phyloP scores from a whole-genome alignment of 2,329 filamentous ascomycete genomes.

The Stenocarpella maydis region DNA sequence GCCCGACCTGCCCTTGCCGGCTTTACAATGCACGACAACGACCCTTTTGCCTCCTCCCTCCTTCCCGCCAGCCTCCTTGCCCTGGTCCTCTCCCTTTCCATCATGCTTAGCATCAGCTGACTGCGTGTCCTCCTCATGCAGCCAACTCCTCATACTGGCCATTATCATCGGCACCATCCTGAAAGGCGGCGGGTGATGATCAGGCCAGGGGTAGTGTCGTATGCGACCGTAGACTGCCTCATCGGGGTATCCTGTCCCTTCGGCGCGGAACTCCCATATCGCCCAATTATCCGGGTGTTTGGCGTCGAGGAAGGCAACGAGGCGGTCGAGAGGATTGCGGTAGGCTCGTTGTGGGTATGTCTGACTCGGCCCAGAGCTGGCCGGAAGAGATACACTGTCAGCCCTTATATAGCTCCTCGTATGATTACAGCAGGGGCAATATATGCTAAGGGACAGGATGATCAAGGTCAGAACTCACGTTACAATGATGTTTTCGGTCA shows the following conservation, averaged over 20 bases:
- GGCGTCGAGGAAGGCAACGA: constrained; percentile 86
- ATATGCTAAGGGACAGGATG: neutral
- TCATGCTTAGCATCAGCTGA: constrained; percentile 34
- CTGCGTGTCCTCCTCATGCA: constrained; percentile 59
- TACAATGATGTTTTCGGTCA: constrained; percentile 79
- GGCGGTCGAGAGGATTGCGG: constrained; percentile 87
- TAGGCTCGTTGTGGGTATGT: constrained; percentile 93
- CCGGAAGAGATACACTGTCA: constrained; percentile 50
- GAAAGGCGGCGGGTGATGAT: constrained; percentile 97
- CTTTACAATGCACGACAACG: constrained; percentile 95
- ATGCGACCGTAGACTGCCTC: constrained; percentile 85
- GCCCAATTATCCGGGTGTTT: constrained; percentile 88
- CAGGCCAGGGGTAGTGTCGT: constrained; percentile 93
- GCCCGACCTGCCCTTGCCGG: constrained; percentile 92
- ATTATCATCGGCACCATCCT: constrained; percentile 86
- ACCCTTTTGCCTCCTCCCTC: constrained; percentile 61
- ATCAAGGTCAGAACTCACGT: constrained; percentile 53
- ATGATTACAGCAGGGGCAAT: neutral
- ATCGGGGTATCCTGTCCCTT: constrained; percentile 95
- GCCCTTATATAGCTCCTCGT: neutral
- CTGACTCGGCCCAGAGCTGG: constrained; percentile 86
- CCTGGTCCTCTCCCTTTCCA: neutral
- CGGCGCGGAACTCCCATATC: constrained; percentile 97
- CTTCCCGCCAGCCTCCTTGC: constrained; percentile 18
- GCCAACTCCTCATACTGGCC: constrained; percentile 91